Evolutionary conservation across 1,284 basidiomycete species (phyloP).

Genomic region (Phylloboletellus chloephorus): DNA sequence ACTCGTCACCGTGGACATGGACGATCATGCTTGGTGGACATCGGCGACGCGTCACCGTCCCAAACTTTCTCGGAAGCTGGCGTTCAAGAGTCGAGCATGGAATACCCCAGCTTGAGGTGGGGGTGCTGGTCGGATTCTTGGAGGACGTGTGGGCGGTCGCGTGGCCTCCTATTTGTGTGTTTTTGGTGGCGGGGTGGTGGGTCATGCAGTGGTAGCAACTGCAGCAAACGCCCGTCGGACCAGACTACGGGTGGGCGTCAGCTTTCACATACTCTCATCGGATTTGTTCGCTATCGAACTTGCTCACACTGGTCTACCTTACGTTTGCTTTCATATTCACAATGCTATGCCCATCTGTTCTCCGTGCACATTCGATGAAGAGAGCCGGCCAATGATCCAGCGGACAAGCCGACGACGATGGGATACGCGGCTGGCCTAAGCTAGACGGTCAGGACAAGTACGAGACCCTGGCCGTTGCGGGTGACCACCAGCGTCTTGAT

Average conservation of each 20-base stretch:
- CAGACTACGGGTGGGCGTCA: background rate
- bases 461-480: no score
- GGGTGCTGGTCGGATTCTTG: conserved; percentile 30
- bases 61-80: conserved; percentile 12
- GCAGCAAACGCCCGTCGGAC: background rate
- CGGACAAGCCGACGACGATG: background rate
- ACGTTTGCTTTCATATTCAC: background rate
- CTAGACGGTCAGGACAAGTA: no score
- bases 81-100: conserved; percentile 8
- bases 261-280: background rate
- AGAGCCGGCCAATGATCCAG: conserved; percentile 4
- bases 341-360: no score
- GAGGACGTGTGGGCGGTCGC: conserved; percentile 34
- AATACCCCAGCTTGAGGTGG: conserved; percentile 17
- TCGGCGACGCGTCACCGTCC: conserved; percentile 27
- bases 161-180: conserved; percentile 32
- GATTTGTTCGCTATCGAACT: background rate
- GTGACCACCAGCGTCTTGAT: no score
- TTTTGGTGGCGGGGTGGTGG: conserved; percentile 27
- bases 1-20: conserved; percentile 20
- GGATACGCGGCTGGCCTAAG: background rate
- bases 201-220: conserved; percentile 22
- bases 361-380: no score
- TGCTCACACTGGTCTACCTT: background rate
- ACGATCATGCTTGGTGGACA: conserved; percentile 27